Base-by-base conservation (phyloP, 768 basidiomycete genomes). In the Collybiopsis confluens region DNA sequence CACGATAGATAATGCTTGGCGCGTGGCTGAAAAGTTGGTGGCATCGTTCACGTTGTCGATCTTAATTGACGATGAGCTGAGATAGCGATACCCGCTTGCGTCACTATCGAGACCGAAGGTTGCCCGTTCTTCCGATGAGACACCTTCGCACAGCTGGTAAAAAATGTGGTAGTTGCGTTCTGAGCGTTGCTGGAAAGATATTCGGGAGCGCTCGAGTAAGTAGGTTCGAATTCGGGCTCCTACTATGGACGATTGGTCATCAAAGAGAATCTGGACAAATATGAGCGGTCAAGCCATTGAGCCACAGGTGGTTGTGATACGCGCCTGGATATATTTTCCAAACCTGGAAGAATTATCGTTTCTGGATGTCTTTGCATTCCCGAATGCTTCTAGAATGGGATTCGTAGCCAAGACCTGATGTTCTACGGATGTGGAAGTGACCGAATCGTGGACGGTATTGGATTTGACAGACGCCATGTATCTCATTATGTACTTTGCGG, bases 121-220 rank as follows among this genome's bases (percentile, higher is more conserved):
- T 70, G 95, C 95, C 38, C 92, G 85, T 65, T 99, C 97, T 68
- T 41, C 24, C 8, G 50, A 27, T 18, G 89, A 73, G 2, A 95
- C 93, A 46, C 97, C 97, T 0, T 95, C 90, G 61, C 96, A 93
- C 16, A 99, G 77, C 66, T 99, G 97, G 72, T 99, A 98, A 77
- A 99, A 99, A 62, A 99, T 98, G 69, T 99, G 97, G 71, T 98
- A 99, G 71, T 99, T 99, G 55, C 97, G 86, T 70, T 99, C 97
- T 44, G 90, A 94, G 55, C 89, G 78, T 16, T 97, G 96, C 69
- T 99, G 97, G 70, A 96, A 98, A 55, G 98, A 94, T 58, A 99
- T 88, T 58, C 97, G 86, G 38, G 97, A 98, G 35, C 97, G 91
- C 66, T 99, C 97, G 58, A 99, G 77, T 26, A 99, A 82, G 73